Conservation (phyloP, 2,329 filamentous ascomycete species). For the Colletotrichum gloeosporioides region DNA sequence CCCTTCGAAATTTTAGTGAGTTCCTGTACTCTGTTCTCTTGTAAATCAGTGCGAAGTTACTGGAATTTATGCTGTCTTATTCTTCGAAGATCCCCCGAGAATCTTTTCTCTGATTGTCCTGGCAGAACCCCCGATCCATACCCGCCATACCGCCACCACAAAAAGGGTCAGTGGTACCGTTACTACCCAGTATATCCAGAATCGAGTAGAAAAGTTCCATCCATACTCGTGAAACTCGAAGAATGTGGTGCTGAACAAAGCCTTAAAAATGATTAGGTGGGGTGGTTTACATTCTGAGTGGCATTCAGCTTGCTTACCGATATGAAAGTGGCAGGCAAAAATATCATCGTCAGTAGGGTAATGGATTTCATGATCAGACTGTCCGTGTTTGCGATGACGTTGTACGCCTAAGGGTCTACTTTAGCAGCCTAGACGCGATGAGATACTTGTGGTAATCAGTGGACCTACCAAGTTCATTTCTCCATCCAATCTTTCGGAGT, state of each 20-base stretch:
- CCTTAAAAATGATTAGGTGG: neutral
- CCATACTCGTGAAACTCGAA: neutral
- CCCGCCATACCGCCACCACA: neutral
- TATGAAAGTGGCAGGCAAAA: neutral
- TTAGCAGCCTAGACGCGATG: neutral
- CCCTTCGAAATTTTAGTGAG: neutral
- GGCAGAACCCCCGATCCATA: neutral
- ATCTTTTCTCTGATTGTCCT: neutral
- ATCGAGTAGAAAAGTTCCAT: neutral
- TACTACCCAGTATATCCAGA: neutral
- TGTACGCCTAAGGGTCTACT: neutral
- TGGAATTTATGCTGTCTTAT: neutral
- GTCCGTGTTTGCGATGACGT: neutral
- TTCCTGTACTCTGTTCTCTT: neutral
- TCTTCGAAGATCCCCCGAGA: neutral
- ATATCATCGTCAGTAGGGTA: neutral
- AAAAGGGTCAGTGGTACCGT: neutral
- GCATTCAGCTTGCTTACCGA: neutral
- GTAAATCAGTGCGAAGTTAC: neutral
- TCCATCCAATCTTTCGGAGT: neutral
- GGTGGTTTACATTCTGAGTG: too few species aligned
- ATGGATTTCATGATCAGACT: neutral
- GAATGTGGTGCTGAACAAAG: neutral
- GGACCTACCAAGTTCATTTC: neutral
- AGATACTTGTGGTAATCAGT: neutral